These are phyloP conservation scores for Colletotrichum echinochloae DNA, from an alignment of 2,329 filamentous ascomycete genomes.

Conservation along the genomic window DNA sequence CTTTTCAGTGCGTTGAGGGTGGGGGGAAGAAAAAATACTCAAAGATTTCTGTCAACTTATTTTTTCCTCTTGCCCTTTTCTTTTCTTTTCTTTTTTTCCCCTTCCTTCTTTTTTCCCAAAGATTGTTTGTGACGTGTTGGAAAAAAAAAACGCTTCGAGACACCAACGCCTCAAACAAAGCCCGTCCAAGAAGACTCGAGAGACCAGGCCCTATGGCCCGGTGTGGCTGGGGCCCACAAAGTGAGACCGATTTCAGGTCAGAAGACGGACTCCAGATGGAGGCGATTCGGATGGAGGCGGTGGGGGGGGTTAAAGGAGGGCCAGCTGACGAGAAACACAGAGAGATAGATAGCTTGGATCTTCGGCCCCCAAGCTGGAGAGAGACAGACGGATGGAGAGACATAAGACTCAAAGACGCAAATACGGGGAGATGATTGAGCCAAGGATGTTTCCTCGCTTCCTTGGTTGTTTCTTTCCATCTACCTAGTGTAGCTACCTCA, in stretches of 20 bases:
- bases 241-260: slow-evolving; percentile 2
- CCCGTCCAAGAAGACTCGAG: neutral
- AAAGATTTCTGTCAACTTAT: too few species aligned
- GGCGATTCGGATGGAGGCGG: neutral
- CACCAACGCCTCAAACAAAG: neutral
- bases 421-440: neutral
- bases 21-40: too few species aligned
- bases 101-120: neutral
- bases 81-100: too few species aligned
- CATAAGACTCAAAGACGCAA: too few species aligned
- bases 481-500: neutral
- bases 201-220: neutral
- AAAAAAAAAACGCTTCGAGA: slow-evolving; percentile 18
- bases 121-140: neutral
- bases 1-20: neutral
- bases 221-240: neutral
- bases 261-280: neutral
- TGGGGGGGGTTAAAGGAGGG: too few species aligned
- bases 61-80: too few species aligned
- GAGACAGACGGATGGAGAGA: neutral
- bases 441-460: neutral
- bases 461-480: neutral
- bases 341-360: neutral
- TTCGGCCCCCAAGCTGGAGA: neutral
- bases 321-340: neutral